These are phyloP conservation scores for Singerocomus inundabilis DNA, from an alignment of 1,284 basidiomycete species.

Conservation along the genomic window DNA sequence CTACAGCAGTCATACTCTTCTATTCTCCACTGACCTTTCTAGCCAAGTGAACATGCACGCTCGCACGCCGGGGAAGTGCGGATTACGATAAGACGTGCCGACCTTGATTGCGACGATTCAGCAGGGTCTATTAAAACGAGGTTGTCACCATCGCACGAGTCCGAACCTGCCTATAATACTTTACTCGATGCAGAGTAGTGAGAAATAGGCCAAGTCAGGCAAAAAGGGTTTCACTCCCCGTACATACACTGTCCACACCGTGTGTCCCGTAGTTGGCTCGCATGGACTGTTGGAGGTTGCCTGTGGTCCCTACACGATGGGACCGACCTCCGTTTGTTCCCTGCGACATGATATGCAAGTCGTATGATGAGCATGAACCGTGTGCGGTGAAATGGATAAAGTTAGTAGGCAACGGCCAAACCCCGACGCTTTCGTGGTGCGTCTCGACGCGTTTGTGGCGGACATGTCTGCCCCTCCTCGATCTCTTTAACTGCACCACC, in stretches of 20 bases:
- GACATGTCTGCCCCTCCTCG: slow-evolving; percentile 1
- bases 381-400: too few species aligned
- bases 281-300: slow-evolving; percentile 64
- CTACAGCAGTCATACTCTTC: neutral
- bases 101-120: slow-evolving; percentile 39
- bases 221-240: slow-evolving; percentile 29
- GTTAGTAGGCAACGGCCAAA: too few species aligned
- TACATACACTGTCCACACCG: slow-evolving; percentile 64
- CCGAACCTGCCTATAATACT: slow-evolving; percentile 34
- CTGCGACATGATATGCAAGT: slow-evolving; percentile 5
- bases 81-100: slow-evolving; percentile 66
- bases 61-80: slow-evolving; percentile 67
- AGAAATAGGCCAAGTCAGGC: slow-evolving; percentile 4
- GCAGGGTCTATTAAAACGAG: neutral
- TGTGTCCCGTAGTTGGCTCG: slow-evolving; percentile 63
- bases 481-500: neutral
- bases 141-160: neutral
- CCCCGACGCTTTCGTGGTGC: neutral
- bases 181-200: slow-evolving; percentile 1
- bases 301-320: slow-evolving; percentile 39
- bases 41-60: slow-evolving; percentile 55
- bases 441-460: slow-evolving; percentile 6
- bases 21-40: slow-evolving; percentile 42
- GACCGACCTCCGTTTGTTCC: slow-evolving; percentile 34
- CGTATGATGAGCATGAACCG: too few species aligned